Evolutionary conservation across 1,284 basidiomycete genomes (phyloP), one percentile per base, ranked within the genome.

Genomic region (Cutaneotrichosporon dermatis): DNA sequence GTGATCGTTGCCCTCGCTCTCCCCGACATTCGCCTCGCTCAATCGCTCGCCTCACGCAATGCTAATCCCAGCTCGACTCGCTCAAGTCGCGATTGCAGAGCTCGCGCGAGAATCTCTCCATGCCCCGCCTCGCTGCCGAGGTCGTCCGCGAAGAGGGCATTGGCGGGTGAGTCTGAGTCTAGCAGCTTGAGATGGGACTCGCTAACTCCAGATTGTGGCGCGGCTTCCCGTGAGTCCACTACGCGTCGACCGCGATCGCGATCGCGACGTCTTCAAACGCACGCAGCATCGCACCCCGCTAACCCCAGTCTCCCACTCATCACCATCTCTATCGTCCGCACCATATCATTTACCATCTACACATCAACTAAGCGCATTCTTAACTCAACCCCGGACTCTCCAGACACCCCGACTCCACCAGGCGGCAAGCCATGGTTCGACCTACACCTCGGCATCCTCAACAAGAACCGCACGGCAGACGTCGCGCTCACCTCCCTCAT

Each of bases 241-340:
- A 25, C 25, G 25, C 25, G 25, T 25, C 25, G 25, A 25, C 25
- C 25, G 25, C 25, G 25, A 25, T 25, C 25, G 25, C 3, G 25
- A 25, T 3, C 25, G 25, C 25, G 25, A 25, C 2, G 2, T 25
- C 25, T 25, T 25, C 25, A 25, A 25, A 2, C 25, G 25, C 25
- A 25, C 25, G 25, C 25, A 25, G 3, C 25, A 25, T 25, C 25
- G 25, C 25, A 25, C 12, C 2, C 39, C 9, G 10, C 55, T 51
- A 45, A 54, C 48, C 35, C 12, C 59, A 75, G 90, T 83, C 92
- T 98, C 68, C 95, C 95, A 37, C 83, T 98, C 57, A 84, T 95
- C 78, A 97, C 95, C 6, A 98, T 99, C 69, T 94, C 92, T 6
- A 93, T 95, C 72, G 94, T 98, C 71, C 89, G 94, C 83, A 80